Percentiles rank a stretch among this genome's conserved stretches.
Conservation (phyloP, 2,329 filamentous ascomycete species). For the Diaporthe sp. region DNA sequence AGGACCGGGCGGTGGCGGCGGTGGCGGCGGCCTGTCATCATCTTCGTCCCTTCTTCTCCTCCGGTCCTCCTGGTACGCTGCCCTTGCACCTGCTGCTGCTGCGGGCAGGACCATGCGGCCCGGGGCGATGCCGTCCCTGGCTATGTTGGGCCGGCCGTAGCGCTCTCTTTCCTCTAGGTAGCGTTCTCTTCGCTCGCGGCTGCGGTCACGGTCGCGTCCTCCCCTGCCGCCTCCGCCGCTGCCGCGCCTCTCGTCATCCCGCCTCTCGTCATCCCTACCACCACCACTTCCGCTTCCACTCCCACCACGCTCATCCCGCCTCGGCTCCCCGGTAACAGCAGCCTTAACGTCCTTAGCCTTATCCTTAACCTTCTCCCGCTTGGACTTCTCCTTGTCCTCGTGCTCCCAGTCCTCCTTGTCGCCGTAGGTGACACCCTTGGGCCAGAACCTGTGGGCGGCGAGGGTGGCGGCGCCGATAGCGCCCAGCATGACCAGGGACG, state of each 20-base stretch:
- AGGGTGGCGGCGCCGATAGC: slow-evolving; percentile 49
- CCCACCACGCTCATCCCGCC: slow-evolving; percentile 29
- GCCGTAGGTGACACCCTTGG: slow-evolving; percentile 50
- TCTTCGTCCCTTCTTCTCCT: slow-evolving; percentile 7
- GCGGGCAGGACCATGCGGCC: neutral
- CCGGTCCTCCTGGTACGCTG: slow-evolving; percentile 16
- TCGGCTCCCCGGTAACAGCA: slow-evolving; percentile 12
- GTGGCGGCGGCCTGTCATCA: neutral
- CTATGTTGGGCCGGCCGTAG: neutral
- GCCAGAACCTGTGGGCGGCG: slow-evolving; percentile 51
- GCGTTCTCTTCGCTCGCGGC: slow-evolving; percentile 20
- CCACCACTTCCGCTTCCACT: neutral
- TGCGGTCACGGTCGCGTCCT: slow-evolving; percentile 20
- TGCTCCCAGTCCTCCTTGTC: slow-evolving; percentile 50
- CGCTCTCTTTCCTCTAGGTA: slow-evolving; percentile 25
- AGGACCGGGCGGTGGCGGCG: neutral
- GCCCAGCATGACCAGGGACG: slow-evolving; percentile 51
- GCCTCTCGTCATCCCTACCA: neutral
- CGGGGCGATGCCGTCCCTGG: neutral
- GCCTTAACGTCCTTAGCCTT: slow-evolving; percentile 29
- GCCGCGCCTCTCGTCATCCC: slow-evolving; percentile 1
- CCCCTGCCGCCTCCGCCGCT: neutral
- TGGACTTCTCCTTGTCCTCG: slow-evolving; percentile 33
- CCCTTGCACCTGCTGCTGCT: slow-evolving; percentile 9
- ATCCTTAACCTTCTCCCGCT: slow-evolving; percentile 29